These are phyloP conservation scores for Candida silvatica DNA, from an alignment of 805 yeast genomes.

Conservation along the genomic window DNA sequence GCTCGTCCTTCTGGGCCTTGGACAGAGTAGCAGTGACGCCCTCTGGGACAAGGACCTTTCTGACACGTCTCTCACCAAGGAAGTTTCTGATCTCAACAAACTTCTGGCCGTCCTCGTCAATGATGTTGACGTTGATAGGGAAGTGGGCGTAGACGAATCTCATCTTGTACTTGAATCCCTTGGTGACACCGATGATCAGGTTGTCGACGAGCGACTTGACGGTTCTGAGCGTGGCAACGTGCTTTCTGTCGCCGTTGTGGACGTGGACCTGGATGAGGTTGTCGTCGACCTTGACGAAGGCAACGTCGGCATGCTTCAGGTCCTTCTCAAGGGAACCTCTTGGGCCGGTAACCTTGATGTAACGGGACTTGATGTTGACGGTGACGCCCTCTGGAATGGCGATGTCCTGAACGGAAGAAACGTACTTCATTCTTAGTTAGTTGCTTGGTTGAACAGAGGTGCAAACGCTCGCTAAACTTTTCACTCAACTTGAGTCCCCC, in stretches of 20 bases:
- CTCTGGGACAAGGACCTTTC: conserved; percentile 76
- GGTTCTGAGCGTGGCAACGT: conserved; percentile 98
- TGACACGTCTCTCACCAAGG: conserved; percentile 98
- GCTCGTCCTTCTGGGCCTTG: conserved; percentile 86
- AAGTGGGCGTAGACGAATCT: conserved; percentile 99
- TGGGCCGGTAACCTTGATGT: conserved; percentile 90
- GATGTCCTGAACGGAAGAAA: conserved; percentile 50
- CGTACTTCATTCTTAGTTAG: conserved; percentile 41
- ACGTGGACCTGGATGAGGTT: conserved; percentile 79
- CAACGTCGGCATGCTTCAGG: conserved; percentile 90
- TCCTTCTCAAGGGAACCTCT: conserved; percentile 90
- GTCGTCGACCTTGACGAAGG: conserved; percentile 74
- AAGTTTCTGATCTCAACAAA: conserved; percentile 97
- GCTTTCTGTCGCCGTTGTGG: conserved; percentile 99
- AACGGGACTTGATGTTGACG: conserved; percentile 86
- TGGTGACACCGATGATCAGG: conserved; percentile 97
- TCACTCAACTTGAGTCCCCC: not conserved
- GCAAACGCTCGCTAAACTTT: not conserved
- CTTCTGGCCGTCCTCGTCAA: conserved; percentile 66
- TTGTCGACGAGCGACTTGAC: conserved; percentile 92
- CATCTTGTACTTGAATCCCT: conserved; percentile 99
- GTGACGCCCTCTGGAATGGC: conserved; percentile 87
- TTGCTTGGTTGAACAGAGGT: not conserved
- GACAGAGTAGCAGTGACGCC: conserved; percentile 87
- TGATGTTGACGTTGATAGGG: conserved; percentile 97